Evolutionary conservation across 768 basidiomycete species (phyloP), one percentile per base, ranked within the genome.

Genomic region (Boletus vermiculosoides): DNA sequence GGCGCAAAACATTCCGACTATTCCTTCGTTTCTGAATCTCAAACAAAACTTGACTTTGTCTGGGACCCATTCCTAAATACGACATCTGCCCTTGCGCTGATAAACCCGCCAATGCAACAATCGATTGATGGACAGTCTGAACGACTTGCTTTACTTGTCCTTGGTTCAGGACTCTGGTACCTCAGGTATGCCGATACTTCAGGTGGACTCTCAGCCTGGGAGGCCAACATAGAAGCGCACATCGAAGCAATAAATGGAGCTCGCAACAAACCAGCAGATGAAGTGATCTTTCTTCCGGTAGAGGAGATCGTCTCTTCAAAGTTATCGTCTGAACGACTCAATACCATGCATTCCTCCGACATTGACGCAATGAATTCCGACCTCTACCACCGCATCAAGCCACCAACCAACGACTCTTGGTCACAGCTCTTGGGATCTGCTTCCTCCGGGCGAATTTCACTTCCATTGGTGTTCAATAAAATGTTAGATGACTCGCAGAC

Each of bases 301-400:
- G 84, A 89, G 63, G 80, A 86, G 44, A 77, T 91, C 13, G 75
- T 89, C n/a, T 62, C 80, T 37, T 79, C 81, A 13, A 88, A 88
- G 66, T 74, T 97, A 28, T 80, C 84, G 0, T 69, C 75, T 3
- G 83, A 85, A 30, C 81, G 92, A 52, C 82, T 83, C 7, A 65
- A 75, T 28, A 87, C 85, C 11, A 89, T 97, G 78, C 82, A 82
- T 54, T 77, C 83, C 25, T 81, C 87, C 15, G 91, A 94, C 65
- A 87, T 95, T 54, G 88, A 92, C 63, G 90, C 88, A 40, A 94
- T 97, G 92, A 96, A 97, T 71, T 86, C 88, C 3, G 88, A 91
- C 68, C 78, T 94, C 50, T 78, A 77, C 57, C 88, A 91, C 66
- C 83, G 89, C 51, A 80, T 91, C 22, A 71, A 77, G 56, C 75